These are phyloP conservation scores for Geranomyces michiganensis DNA, from an alignment of 192 early-diverging fungal species.

Conservation along the genomic window DNA sequence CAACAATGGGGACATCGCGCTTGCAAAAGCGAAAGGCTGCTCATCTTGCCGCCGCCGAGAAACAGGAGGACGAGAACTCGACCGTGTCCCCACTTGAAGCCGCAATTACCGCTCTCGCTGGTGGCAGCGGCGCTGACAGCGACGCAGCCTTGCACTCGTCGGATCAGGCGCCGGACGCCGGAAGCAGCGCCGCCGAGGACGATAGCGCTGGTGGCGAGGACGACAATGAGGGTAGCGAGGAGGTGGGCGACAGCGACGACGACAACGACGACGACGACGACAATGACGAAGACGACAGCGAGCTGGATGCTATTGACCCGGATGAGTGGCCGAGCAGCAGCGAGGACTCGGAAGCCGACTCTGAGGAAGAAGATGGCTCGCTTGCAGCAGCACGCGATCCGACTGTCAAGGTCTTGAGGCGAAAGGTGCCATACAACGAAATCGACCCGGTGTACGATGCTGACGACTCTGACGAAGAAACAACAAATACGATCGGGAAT, in stretches of 20 bases:
- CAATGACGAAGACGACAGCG: constrained; percentile 34
- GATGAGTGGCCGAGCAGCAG: constrained; percentile 39
- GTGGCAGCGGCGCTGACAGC: background rate
- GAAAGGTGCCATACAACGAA: constrained; percentile 58
- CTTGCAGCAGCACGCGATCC: background rate
- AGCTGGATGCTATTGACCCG: constrained; percentile 33
- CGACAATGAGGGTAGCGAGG: background rate
- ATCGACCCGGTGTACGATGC: constrained; percentile 93
- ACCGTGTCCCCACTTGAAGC: background rate
- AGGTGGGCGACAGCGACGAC: constrained; percentile 7
- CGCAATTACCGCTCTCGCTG: background rate
- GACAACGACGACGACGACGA: constrained; percentile 34
- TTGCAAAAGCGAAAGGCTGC: background rate
- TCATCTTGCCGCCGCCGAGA: background rate
- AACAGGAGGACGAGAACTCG: background rate
- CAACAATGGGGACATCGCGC: background rate
- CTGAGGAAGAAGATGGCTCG: constrained; percentile 34
- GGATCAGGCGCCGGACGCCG: background rate
- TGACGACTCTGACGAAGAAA: constrained; percentile 92
- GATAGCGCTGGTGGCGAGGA: background rate
- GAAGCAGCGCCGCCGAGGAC: background rate
- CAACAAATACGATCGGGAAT: constrained; percentile 90
- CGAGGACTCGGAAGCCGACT: constrained; percentile 28
- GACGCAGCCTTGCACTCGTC: constrained; percentile 4
- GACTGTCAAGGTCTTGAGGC: constrained; percentile 17